A percentile compares a stretch with the other conserved stretches of the same genome.
Conservation (phyloP, 2,329 filamentous ascomycete genomes). For the Verticillium dahliae region DNA sequence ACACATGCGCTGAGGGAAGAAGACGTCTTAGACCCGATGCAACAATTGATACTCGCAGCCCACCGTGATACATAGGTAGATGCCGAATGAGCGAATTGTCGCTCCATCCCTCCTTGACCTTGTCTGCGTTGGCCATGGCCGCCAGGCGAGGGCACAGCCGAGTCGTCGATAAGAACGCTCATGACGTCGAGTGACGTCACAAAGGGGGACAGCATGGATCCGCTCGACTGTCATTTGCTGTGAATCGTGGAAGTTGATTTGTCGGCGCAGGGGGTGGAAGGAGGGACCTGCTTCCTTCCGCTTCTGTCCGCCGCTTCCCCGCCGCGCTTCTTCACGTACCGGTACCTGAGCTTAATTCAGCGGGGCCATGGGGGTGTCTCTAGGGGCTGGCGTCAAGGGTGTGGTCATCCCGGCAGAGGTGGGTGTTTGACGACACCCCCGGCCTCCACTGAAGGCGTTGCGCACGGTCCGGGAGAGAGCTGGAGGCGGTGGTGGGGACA, state of each 20-base stretch:
- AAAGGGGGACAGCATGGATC: not conserved
- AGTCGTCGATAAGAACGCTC: not conserved
- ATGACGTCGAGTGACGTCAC: constrained; percentile 3
- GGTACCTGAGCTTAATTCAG: not conserved
- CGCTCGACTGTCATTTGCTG: not conserved
- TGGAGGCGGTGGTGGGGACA: not conserved
- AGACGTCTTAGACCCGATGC: not conserved
- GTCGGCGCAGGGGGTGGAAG: not conserved
- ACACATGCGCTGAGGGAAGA: not conserved
- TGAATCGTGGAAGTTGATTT: not conserved
- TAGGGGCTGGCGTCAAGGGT: not conserved
- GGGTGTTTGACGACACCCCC: not conserved
- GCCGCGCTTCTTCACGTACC: not conserved
- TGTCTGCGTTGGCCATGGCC: not conserved
- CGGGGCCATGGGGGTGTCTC: not conserved
- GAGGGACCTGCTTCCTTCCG: not conserved
- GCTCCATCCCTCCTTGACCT: not conserved
- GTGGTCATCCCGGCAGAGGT: not conserved
- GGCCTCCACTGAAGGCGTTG: not conserved
- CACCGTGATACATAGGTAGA: not conserved
- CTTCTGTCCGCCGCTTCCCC: not conserved
- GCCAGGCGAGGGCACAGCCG: not conserved
- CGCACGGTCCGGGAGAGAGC: not conserved
- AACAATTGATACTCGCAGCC: not conserved
- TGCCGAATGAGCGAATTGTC: not conserved